Evolutionary conservation across 1,284 basidiomycete genomes (phyloP).

Genomic region (Heterobasidion occidentale): DNA sequence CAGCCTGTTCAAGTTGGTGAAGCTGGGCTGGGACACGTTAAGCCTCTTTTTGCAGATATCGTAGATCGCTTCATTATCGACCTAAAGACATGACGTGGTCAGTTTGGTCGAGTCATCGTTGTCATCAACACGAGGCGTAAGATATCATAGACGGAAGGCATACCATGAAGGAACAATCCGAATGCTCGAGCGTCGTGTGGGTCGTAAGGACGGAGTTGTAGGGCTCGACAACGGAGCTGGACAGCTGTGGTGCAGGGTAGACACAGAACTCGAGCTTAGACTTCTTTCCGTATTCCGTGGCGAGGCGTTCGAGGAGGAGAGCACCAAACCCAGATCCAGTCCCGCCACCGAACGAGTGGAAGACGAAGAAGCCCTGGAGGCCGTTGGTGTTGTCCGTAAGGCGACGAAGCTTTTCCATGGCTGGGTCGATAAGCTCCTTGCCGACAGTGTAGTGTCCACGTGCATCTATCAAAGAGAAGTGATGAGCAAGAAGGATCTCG

Average conservation of each 20-base stretch:
- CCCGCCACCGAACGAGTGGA: conserved; percentile 99
- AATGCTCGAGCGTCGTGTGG: conserved; percentile 98
- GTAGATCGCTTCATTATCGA: conserved; percentile 98
- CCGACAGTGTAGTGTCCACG: conserved; percentile 98
- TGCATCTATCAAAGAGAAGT: conserved; percentile 55
- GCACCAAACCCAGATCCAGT: conserved; percentile 99
- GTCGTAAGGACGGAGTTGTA: conserved; percentile 99
- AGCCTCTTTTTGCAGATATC: conserved; percentile 98
- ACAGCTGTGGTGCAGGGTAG: conserved; percentile 92
- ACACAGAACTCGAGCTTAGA: conserved; percentile 99
- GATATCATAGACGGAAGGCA: conserved; percentile 6
- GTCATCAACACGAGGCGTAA: background rate
- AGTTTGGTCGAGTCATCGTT: background rate
- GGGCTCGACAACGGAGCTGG: conserved; percentile 96
- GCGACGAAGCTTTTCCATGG: conserved; percentile 94
- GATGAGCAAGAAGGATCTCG: conserved; percentile 1
- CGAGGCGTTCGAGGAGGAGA: conserved; percentile 91
- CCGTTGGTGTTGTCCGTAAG: conserved; percentile 97
- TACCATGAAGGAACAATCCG: conserved; percentile 98
- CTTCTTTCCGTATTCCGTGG: conserved; percentile 98
- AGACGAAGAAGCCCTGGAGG: conserved; percentile 99
- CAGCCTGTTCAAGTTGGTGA: conserved; percentile 92
- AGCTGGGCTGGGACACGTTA: conserved; percentile 81
- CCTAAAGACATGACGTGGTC: conserved; percentile 31
- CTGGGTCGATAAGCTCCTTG: conserved; percentile 88